Conservation (phyloP, 2,329 filamentous ascomycete species). For the Phyllosticta paracitricarpa region DNA sequence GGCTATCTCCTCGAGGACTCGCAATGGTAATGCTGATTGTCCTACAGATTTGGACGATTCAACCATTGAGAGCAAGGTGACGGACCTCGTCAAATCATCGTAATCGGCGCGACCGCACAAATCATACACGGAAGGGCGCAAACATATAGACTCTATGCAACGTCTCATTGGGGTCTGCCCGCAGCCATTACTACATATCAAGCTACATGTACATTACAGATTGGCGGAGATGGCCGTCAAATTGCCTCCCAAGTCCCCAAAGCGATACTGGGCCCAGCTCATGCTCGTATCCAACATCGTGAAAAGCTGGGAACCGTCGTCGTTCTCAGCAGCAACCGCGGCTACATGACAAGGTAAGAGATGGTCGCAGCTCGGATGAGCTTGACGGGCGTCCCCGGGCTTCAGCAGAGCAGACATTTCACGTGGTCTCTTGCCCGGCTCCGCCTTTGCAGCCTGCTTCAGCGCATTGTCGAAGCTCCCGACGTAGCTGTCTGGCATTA, state of each 20-base stretch:
- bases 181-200: not conserved
- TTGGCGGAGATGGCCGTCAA: not conserved
- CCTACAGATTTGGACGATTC: conserved; percentile 54
- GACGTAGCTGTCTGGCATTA: conserved; percentile 17
- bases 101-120: conserved; percentile 1
- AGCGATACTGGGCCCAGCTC: conserved; percentile 47
- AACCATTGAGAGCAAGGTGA: conserved; percentile 59
- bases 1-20: not conserved
- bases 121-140: not conserved
- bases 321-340: conserved; percentile 44
- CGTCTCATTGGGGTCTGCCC: not conserved
- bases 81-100: conserved; percentile 46
- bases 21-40: conserved; percentile 10
- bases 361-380: conserved; percentile 57
- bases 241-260: conserved; percentile 26
- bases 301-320: conserved; percentile 37
- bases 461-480: conserved; percentile 19
- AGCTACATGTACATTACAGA: not conserved
- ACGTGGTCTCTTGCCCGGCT: conserved; percentile 19
- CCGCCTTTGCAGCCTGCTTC: conserved; percentile 17
- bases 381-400: conserved; percentile 44
- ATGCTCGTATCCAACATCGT: conserved; percentile 41
- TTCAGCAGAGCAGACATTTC: conserved; percentile 27
- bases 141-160: not conserved
- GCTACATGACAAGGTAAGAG: conserved; percentile 48